These are phyloP conservation scores for Elasticomyces elasticus DNA, from an alignment of 495 filamentous ascomycete genomes.

Conservation along the genomic window DNA sequence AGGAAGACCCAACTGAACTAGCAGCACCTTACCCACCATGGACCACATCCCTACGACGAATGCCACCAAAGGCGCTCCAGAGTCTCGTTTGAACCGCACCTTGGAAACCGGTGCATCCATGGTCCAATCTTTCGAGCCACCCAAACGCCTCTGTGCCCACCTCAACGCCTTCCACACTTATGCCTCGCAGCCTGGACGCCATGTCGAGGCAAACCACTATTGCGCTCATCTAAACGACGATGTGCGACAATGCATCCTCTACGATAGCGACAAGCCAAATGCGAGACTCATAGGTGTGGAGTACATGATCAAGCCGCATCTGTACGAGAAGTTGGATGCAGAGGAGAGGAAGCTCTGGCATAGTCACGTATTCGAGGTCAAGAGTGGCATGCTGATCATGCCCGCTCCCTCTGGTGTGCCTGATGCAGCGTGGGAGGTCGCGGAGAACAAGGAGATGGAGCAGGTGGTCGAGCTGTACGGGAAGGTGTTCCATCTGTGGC, in stretches of 20 bases:
- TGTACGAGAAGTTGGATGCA: slow-evolving; percentile 54
- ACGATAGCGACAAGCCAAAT: slow-evolving; percentile 54
- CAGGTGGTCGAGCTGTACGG: slow-evolving; percentile 63
- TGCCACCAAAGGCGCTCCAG: slow-evolving; percentile 39
- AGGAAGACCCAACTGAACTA: background rate
- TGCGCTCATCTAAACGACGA: slow-evolving; percentile 72
- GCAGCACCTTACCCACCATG: background rate
- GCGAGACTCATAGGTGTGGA: slow-evolving; percentile 78
- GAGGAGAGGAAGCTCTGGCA: slow-evolving; percentile 72
- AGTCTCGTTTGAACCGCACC: slow-evolving; percentile 46
- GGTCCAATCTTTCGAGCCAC: slow-evolving; percentile 57
- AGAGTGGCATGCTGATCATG: slow-evolving; percentile 79
- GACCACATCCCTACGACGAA: slow-evolving; percentile 19
- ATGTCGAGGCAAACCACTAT: slow-evolving; percentile 77
- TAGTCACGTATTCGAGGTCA: slow-evolving; percentile 77
- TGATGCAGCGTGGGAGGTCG: slow-evolving; percentile 53
- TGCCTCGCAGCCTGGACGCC: slow-evolving; percentile 53
- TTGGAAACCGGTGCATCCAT: slow-evolving; percentile 56
- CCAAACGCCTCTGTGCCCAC: slow-evolving; percentile 71
- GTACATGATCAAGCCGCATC: slow-evolving; percentile 73
- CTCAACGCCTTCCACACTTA: slow-evolving; percentile 82
- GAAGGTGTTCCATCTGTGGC: slow-evolving; percentile 89
- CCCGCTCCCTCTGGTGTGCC: slow-evolving; percentile 52
- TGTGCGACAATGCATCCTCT: slow-evolving; percentile 75
- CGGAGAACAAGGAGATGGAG: slow-evolving; percentile 73